phyloP scores from a whole-genome alignment of 495 filamentous ascomycete species.

The Penicillium coprophilum region DNA sequence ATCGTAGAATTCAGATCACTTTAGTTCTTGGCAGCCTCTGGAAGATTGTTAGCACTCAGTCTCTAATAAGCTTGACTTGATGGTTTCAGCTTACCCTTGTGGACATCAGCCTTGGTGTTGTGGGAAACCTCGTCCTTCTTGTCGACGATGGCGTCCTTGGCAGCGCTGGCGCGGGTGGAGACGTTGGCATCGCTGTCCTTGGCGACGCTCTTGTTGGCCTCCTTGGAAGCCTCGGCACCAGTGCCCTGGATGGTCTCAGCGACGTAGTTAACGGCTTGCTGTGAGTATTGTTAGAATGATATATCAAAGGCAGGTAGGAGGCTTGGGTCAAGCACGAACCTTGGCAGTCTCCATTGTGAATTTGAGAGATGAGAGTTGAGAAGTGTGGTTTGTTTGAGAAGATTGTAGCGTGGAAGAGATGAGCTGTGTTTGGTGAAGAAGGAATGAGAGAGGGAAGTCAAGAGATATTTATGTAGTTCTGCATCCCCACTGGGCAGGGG shows the following conservation, averaged over 20 bases:
- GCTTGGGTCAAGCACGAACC: neutral
- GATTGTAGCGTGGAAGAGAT: neutral
- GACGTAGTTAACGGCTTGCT: constrained; percentile 20
- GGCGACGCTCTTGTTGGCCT: constrained; percentile 17
- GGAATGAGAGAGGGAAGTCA: neutral
- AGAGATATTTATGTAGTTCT: constrained; percentile 4
- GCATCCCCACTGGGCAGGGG: neutral
- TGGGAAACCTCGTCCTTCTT: constrained; percentile 18
- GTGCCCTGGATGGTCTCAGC: constrained; percentile 14
- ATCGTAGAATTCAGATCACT: neutral
- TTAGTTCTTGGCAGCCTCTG: constrained; percentile 14
- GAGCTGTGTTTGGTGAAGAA: neutral
- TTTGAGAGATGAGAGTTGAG: neutral
- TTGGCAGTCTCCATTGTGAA: constrained; percentile 11
- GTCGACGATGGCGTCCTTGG: constrained; percentile 15
- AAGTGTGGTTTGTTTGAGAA: neutral
- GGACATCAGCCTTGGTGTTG: constrained; percentile 16
- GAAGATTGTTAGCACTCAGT: neutral
- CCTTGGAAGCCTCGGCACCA: constrained; percentile 18
- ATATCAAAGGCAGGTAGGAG: too few relatives aligned
- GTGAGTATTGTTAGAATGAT: neutral
- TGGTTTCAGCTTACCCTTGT: constrained; percentile 12
- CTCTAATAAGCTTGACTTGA: neutral
- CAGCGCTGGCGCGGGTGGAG: constrained; percentile 15
- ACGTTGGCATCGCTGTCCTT: constrained; percentile 14